These are phyloP conservation scores for Podaxis carcinomalis DNA, from an alignment of 768 basidiomycete species.

Conservation along the genomic window DNA sequence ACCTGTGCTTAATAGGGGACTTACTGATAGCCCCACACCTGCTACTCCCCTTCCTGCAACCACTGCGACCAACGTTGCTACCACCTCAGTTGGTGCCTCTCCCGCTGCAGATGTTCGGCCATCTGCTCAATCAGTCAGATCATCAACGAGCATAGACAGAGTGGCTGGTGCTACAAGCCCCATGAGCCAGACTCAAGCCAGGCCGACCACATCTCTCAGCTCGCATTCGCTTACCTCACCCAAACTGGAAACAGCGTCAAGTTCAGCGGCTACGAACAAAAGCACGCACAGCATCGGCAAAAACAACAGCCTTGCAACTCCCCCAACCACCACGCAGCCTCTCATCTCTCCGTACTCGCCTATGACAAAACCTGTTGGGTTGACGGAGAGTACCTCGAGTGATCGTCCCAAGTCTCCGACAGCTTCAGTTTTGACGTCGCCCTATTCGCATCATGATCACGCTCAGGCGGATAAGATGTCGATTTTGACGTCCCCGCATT, in stretches of 20 bases:
- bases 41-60: conserved; percentile 4
- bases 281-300: neutral
- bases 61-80: neutral
- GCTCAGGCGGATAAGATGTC: conserved; percentile 17
- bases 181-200: neutral
- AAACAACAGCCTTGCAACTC: neutral
- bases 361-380: neutral
- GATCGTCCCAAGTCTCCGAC: conserved; percentile 13
- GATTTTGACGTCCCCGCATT: conserved; percentile 30
- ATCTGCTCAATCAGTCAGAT: conserved; percentile 1
- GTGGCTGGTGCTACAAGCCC: neutral
- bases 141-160: neutral
- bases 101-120: neutral
- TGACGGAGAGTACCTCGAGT: conserved; percentile 7
- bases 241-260: neutral
- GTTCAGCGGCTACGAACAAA: neutral
- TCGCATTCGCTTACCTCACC: neutral
- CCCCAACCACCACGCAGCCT: neutral
- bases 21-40: conserved; percentile 18
- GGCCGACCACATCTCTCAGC: neutral
- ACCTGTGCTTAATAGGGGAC: conserved; percentile 12
- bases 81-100: too few species aligned
- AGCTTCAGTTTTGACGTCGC: conserved; percentile 30
- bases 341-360: conserved; percentile 7
- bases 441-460: conserved; percentile 20